These are phyloP conservation scores for Aspergillus sp. DNA, from an alignment of 2,329 filamentous ascomycete genomes.

Conservation along the genomic window DNA sequence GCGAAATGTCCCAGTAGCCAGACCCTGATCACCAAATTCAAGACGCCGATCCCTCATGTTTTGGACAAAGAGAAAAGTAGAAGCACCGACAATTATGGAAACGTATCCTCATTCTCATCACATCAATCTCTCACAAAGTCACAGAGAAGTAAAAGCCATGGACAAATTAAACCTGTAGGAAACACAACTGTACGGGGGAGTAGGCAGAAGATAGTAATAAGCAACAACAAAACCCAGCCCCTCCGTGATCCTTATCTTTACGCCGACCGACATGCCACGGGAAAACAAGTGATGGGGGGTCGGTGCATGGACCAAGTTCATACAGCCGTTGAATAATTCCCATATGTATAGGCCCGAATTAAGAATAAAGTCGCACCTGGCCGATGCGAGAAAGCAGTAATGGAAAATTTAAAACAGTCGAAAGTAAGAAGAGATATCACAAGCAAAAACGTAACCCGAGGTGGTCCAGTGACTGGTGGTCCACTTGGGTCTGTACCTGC, in stretches of 20 bases:
- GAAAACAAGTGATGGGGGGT: conserved; percentile 21
- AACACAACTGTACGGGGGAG: conserved; percentile 4
- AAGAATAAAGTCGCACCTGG: conserved; percentile 24
- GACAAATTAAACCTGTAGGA: conserved; percentile 12
- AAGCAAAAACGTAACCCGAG: conserved; percentile 10
- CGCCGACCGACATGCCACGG: conserved; percentile 34
- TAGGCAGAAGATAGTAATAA: conserved; percentile 9
- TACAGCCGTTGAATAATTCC: conserved; percentile 14
- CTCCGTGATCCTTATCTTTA: conserved; percentile 25
- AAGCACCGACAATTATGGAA: conserved; percentile 20
- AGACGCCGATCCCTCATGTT: conserved; percentile 23
- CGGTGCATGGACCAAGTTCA: conserved; percentile 27
- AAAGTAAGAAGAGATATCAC: conserved; percentile 24
- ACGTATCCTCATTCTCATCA: conserved; percentile 23
- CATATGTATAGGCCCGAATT: conserved; percentile 39
- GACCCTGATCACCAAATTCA: conserved; percentile 14
- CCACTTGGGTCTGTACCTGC: too few relatives aligned
- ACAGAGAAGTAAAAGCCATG: conserved; percentile 21
- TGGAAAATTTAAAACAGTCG: conserved; percentile 16
- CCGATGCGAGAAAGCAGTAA: conserved; percentile 8
- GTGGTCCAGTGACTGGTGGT: too few relatives aligned
- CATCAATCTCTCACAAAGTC: conserved; percentile 16
- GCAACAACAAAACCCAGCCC: conserved; percentile 16
- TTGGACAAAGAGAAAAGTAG: conserved; percentile 20
- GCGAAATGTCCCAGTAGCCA: conserved; percentile 16